Base-by-base conservation (phyloP, 2,329 filamentous ascomycete genomes). In the Aspergillus luchuensis region DNA sequence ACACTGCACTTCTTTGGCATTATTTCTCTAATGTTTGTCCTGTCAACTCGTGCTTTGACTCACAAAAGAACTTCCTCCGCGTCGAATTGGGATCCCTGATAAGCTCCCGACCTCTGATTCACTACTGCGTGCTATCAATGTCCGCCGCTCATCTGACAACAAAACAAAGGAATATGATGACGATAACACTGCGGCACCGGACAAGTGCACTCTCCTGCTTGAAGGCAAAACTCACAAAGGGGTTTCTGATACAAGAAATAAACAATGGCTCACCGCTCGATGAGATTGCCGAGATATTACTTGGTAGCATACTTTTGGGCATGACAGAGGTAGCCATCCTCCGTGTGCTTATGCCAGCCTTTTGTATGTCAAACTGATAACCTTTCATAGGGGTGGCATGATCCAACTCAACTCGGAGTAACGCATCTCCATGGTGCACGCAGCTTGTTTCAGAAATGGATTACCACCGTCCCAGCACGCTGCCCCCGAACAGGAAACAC, bases 101-200 rank as follows among this genome's bases (percentile, higher is more conserved):
- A 28, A 45, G 11, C 17, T 57, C 53, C 8, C 38, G n/a, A 17
- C 45, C 45, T 8, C 53, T 60, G 1, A 47, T 60, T 30, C 52
- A 60, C 21, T 47, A 60, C 39, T 57, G 53, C 17, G 53, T 60
- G 11, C 28, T 60, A 4, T 57, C 58, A 36, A 60, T 60, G 58
- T 60, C 58, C 3, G 58, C 58, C 7, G 58, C 58, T 13, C 58
- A 60, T 28, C n/a, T 56, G 4, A 25, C 54, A 6, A 8, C n/a
- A 23, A 19, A 19, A n/a, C 25, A 30, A n/a, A 11, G 28, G 2
- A 17, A 39, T 13, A 19, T 48, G 54, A 6, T 25, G 19, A 23
- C 55, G 10, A 36, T 28, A 5, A 33, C 55, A 8, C 25, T 50
- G 55, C n/a, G 25, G 17, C 47, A 57, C 28, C 19, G 36, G 11